Conservation (phyloP, 139 green algal species). For the Volvox africanus region DNA sequence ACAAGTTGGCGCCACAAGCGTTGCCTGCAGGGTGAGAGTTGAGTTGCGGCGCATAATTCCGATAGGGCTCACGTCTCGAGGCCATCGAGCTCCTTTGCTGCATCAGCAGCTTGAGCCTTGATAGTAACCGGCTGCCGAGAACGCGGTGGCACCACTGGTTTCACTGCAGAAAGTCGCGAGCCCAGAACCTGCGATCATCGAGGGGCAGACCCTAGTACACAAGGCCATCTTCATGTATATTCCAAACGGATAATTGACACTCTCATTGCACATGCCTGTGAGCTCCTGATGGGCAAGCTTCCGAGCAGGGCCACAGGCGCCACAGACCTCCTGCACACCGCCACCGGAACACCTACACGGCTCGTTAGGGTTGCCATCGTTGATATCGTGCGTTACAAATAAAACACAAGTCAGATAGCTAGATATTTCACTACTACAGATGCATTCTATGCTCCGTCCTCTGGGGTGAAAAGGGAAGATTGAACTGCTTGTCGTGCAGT, state of each 20-base stretch:
- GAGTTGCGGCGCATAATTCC: not conserved
- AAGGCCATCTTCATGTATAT: not conserved
- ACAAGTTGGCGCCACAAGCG: not conserved
- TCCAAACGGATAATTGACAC: no score
- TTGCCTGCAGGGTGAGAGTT: not conserved
- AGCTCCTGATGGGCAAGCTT: conserved; percentile 16
- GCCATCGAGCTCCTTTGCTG: conserved; percentile 62
- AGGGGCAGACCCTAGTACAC: not conserved
- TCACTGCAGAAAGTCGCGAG: not conserved
- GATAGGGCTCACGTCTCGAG: conserved; percentile 62
- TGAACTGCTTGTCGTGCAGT: no score
- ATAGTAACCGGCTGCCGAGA: not conserved
- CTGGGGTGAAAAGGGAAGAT: no score
- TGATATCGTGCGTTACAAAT: not conserved
- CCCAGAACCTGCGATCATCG: conserved; percentile 37
- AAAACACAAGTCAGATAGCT: not conserved
- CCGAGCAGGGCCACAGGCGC: conserved; percentile 22
- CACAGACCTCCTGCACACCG: not conserved
- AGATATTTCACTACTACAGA: no score
- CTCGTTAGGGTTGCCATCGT: conserved; percentile 23
- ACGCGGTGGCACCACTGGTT: not conserved
- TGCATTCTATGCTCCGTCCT: no score
- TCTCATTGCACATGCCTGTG: conserved; percentile 3
- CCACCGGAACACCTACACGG: conserved; percentile 8
- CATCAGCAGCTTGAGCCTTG: conserved; percentile 24